Base-by-base conservation (phyloP, 148 eudicot species). In the Spergularia marina region DNA sequence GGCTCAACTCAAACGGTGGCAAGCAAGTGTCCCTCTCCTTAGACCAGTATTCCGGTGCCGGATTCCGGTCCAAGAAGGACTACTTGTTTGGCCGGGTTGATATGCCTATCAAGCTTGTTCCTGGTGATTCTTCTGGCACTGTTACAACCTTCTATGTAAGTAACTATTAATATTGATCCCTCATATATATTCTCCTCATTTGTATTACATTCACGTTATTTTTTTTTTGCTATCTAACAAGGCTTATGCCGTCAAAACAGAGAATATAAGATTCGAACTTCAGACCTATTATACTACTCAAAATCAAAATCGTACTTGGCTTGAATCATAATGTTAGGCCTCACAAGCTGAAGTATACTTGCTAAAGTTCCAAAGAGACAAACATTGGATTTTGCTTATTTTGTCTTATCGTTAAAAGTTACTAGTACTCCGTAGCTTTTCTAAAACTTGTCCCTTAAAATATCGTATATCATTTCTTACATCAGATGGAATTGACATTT, bases 101-200 rank as follows among this genome's bases (percentile, higher is more conserved):
- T 67, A 84, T 85, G 86, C 82, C 77, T 14, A 83, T 85, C 69
- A 87, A 87, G 56, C 79, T 87, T 5, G 83, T 87, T 23, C 59
- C 84, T 20, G 86, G 84, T 68, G 74, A 87, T 77, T 84, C 90
- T 67, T 78, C 90, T 51, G 90, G 90, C 71, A 84, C 87, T 3
- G 90, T 87, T 5, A 87, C 87, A 1, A 80, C 89, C 7, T 78
- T 77, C n/a, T 86, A 86, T 67, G 89, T 86, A 81, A 72, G 83
- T 81, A 0, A 23, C 25, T 23, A 23, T 23, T n/a, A 0, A 7
- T 2, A 21, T 41, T 9, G 14, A 1, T 5, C 10, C 2, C 2
- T n/a, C 7, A 49, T 53, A 14, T 25, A n/a, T 21, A 23, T 23
- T 6, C 17, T 0, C 20, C 34, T 18, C 14, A 14, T 12, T 63